These are phyloP conservation scores for Penicillium sp. DNA, from an alignment of 2,329 filamentous ascomycete genomes.

Conservation along the genomic window DNA sequence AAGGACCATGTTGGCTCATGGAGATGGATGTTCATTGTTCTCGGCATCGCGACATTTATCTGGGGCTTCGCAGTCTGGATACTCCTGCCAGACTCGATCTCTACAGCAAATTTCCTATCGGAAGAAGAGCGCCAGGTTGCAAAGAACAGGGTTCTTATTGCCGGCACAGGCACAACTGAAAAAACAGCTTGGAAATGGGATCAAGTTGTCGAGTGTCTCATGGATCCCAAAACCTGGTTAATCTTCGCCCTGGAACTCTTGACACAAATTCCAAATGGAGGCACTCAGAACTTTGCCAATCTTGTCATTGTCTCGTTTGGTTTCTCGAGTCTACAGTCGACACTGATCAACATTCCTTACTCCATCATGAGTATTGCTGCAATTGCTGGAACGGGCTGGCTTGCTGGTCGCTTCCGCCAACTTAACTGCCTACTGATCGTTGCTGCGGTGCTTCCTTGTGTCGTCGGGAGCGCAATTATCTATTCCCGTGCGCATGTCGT, in stretches of 20 bases:
- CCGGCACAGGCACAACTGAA: conserved; percentile 49
- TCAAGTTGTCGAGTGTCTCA: conserved; percentile 51
- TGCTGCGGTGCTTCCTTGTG: conserved; percentile 48
- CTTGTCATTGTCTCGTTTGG: conserved; percentile 20
- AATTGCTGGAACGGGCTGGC: conserved; percentile 49
- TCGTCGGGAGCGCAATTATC: conserved; percentile 52
- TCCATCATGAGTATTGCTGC: conserved; percentile 48
- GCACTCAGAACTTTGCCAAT: conserved; percentile 51
- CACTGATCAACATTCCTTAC: conserved; percentile 55
- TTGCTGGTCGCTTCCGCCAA: conserved; percentile 50
- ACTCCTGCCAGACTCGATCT: conserved; percentile 51
- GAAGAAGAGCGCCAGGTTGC: conserved; percentile 48
- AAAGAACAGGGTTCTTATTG: conserved; percentile 35
- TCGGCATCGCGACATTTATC: conserved; percentile 49
- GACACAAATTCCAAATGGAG: conserved; percentile 56
- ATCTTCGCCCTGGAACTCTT: conserved; percentile 51
- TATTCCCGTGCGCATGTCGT: conserved; percentile 42
- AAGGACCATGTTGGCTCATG: conserved; percentile 21
- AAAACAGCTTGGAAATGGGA: conserved; percentile 49
- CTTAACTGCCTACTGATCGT: conserved; percentile 51
- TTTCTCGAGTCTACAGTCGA: conserved; percentile 19
- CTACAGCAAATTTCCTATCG: conserved; percentile 54
- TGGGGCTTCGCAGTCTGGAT: conserved; percentile 49
- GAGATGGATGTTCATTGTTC: conserved; percentile 54
- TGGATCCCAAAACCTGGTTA: conserved; percentile 58